Base-by-base conservation (phyloP, 2,329 filamentous ascomycete genomes). In the Sphaerostilbella broomeana region DNA sequence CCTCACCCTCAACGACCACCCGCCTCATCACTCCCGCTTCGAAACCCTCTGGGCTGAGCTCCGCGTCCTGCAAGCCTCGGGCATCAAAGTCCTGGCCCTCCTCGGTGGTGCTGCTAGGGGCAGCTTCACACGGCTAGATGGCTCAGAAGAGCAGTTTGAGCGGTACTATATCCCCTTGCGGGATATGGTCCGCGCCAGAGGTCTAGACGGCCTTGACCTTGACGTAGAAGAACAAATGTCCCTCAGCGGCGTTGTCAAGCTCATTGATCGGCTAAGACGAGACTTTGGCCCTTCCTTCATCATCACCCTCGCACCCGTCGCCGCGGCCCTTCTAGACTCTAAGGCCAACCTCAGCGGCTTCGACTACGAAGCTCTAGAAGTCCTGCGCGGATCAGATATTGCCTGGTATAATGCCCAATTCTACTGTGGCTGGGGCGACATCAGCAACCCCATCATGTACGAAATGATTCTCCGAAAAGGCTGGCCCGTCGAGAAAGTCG, bases 361-460 rank as follows among this genome's bases (percentile, higher is more conserved):
- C 60, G 74, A 79, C 57, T 95, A 95, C 60, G 70, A 78, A 30
- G 69, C 79, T 9, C 72, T 95, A 3, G 86, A 94, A 57, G 69
- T 72, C 9, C 71, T 77, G 59, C 70, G 77, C 5, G 81, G 81
- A 1, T 61, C 60, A 12, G 72, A 81, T 29, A 84, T 95, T 19
- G 71, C 73, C 3, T 95, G 87, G 78, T 95, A 95, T 60, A 95
- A 95, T 56, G 73, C 82, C 5, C 89, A 95, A 56, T 94, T 95
- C 62, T 95, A 95, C 69, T 92, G 85, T 55, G 87, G 87, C 2
- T 95, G 86, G 81, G 86, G 86, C 7, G 69, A 71, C 48, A 63
- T 71, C 44, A 59, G 52, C 31, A 67, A 54, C 19, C 61, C 71
- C 0, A 39, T 56, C 27, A 65, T 69, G 56, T 79, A 74, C 53